Conservation (phyloP, 2,329 filamentous ascomycete genomes). For the Knoxdaviesia capensis region DNA sequence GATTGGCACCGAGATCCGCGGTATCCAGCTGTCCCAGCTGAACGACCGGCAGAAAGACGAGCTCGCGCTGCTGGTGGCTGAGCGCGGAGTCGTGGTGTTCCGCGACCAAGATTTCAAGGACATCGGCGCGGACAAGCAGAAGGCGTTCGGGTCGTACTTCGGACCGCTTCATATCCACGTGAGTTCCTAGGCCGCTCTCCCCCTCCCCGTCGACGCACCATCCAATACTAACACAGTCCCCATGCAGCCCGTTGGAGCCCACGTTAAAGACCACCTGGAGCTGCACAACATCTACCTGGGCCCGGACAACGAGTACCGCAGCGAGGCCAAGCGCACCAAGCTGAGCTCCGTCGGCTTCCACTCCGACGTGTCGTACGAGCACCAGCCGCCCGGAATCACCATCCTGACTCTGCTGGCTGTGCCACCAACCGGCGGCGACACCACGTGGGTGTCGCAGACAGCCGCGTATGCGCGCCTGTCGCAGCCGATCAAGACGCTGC, state of each 20-base stretch:
- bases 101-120: constrained; percentile 16
- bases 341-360: constrained; percentile 18
- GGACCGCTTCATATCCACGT: constrained; percentile 19
- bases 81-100: constrained; percentile 18
- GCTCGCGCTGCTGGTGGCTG: constrained; percentile 19
- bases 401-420: constrained; percentile 17
- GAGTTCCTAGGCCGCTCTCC: constrained; percentile 3
- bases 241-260: constrained; percentile 17
- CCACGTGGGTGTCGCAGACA: constrained; percentile 16
- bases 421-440: constrained; percentile 17
- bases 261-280: constrained; percentile 20
- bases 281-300: constrained; percentile 26
- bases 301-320: constrained; percentile 21
- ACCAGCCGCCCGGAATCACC: constrained; percentile 20
- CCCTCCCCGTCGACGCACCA: not conserved
- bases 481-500: constrained; percentile 14
- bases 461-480: constrained; percentile 17
- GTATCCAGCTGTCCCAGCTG: constrained; percentile 17
- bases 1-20: constrained; percentile 20
- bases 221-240: not conserved
- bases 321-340: constrained; percentile 12
- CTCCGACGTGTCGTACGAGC: constrained; percentile 21
- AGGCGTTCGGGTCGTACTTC: constrained; percentile 17
- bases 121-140: constrained; percentile 16
- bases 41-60: constrained; percentile 19